Percentiles rank a stretch among this genome's conserved stretches.
Conservation (phyloP, 805 yeast genomes). For the Starmerella geochares region DNA sequence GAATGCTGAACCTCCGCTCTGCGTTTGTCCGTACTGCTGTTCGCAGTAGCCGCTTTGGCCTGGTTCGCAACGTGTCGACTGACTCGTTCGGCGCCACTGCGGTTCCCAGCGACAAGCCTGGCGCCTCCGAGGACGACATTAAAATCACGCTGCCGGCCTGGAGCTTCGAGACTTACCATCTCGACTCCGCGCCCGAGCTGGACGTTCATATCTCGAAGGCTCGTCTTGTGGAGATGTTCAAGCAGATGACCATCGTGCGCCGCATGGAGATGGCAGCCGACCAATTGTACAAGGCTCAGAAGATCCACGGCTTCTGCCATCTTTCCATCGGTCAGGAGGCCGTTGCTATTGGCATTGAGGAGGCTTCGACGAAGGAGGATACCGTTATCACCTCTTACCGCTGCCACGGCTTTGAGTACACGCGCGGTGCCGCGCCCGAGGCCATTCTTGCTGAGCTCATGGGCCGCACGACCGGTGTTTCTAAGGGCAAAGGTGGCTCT, state of each 20-base stretch:
- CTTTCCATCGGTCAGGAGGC: constrained; percentile 98
- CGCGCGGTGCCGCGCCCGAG: constrained; percentile 90
- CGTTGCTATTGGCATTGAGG: constrained; percentile 95
- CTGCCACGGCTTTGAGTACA: constrained; percentile 96
- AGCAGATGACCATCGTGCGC: constrained; percentile 79
- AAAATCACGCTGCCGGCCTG: constrained; percentile 50
- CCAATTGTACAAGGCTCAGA: constrained; percentile 95
- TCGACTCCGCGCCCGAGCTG: constrained; percentile 56
- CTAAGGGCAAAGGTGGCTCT: constrained; percentile 98
- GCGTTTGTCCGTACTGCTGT: constrained; percentile 6
- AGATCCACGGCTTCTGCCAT: constrained; percentile 98
- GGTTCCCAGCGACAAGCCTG: constrained; percentile 19
- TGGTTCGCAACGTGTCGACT: constrained; percentile 16
- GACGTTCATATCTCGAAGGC: constrained; percentile 70
- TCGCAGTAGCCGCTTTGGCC: constrained; percentile 9
- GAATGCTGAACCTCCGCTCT: constrained; percentile 18
- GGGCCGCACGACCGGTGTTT: constrained; percentile 93
- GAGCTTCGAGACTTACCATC: constrained; percentile 76
- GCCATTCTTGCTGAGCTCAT: constrained; percentile 87
- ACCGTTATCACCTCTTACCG: constrained; percentile 93
- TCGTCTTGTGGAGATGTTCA: constrained; percentile 80
- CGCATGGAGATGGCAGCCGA: constrained; percentile 99
- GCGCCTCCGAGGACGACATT: constrained; percentile 21
- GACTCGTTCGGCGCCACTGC: constrained; percentile 22
- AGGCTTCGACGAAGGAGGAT: constrained; percentile 77